These are phyloP conservation scores for Orbilia oligospora DNA, from an alignment of 2,329 filamentous ascomycete genomes.

Conservation along the genomic window DNA sequence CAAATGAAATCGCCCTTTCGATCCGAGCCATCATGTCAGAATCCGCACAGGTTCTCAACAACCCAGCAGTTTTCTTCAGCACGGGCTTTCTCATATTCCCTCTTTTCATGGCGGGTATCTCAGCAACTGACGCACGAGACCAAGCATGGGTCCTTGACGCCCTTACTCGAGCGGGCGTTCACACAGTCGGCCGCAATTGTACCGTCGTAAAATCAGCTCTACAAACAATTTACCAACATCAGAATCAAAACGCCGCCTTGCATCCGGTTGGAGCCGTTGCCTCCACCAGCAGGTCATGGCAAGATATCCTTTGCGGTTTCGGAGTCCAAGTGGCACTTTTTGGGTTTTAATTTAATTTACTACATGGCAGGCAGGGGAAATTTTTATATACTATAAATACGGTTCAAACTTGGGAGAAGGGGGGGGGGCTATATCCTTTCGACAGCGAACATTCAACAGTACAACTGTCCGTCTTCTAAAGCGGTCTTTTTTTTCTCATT, in stretches of 20 bases:
- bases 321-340: slow-evolving; percentile 60
- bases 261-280: slow-evolving; percentile 41
- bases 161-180: slow-evolving; percentile 65
- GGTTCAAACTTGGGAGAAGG: slow-evolving; percentile 7
- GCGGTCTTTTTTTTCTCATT: slow-evolving; percentile 22
- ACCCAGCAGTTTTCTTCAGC: slow-evolving; percentile 67
- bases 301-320: slow-evolving; percentile 57
- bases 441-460: slow-evolving; percentile 40
- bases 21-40: slow-evolving; percentile 67
- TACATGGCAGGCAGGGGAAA: not conserved
- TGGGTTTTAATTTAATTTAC: slow-evolving; percentile 49
- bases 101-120: slow-evolving; percentile 72
- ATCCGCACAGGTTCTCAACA: slow-evolving; percentile 41
- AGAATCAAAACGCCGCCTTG: slow-evolving; percentile 44
- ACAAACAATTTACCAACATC: slow-evolving; percentile 46
- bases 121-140: slow-evolving; percentile 67
- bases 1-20: slow-evolving; percentile 69
- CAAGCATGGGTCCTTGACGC: slow-evolving; percentile 71
- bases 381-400: slow-evolving; percentile 10
- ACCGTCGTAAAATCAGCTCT: slow-evolving; percentile 54
- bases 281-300: slow-evolving; percentile 50
- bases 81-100: slow-evolving; percentile 71
- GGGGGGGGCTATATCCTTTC: slow-evolving; percentile 15
- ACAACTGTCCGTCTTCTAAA: slow-evolving; percentile 33
- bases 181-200: slow-evolving; percentile 57